phyloP scores from a whole-genome alignment of 2,329 filamentous ascomycete species.

The Fusarium albosuccineum region DNA sequence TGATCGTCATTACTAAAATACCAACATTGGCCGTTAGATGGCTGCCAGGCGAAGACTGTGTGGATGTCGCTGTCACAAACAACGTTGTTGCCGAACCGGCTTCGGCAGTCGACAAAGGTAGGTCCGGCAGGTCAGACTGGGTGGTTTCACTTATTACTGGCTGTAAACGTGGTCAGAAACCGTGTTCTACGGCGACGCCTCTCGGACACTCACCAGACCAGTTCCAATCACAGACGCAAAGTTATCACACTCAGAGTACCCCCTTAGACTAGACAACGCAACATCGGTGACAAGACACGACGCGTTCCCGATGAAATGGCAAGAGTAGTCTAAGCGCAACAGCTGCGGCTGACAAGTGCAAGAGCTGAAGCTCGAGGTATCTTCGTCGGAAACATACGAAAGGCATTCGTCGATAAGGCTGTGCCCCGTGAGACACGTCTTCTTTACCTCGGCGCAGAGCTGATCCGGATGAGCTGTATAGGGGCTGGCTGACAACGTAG shows the following conservation, averaged over 20 bases:
- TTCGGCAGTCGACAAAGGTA: too few relatives aligned
- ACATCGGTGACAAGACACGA: not conserved
- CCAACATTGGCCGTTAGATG: too few relatives aligned
- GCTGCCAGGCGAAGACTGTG: too few relatives aligned
- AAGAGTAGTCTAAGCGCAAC: not conserved
- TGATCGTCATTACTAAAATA: too few relatives aligned
- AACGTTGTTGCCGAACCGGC: too few relatives aligned
- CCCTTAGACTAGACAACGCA: not conserved
- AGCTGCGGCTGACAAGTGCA: not conserved
- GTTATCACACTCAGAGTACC: not conserved
- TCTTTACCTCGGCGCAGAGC: not conserved
- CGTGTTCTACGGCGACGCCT: too few relatives aligned
- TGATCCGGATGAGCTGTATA: not conserved
- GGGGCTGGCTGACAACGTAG: not conserved
- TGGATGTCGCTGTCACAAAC: too few relatives aligned
- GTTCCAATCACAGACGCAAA: slow-evolving; percentile 4
- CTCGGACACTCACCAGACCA: not conserved
- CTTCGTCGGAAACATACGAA: not conserved
- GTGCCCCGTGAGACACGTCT: not conserved
- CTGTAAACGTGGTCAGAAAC: too few relatives aligned
- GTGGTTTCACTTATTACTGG: too few relatives aligned
- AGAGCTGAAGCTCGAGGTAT: not conserved
- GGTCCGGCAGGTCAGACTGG: too few relatives aligned
- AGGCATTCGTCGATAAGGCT: not conserved
- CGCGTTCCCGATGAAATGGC: not conserved